These are phyloP conservation scores for Oxytropis ochrocephala DNA, from an alignment of 306 rosid genomes.

Conservation along the genomic window DNA sequence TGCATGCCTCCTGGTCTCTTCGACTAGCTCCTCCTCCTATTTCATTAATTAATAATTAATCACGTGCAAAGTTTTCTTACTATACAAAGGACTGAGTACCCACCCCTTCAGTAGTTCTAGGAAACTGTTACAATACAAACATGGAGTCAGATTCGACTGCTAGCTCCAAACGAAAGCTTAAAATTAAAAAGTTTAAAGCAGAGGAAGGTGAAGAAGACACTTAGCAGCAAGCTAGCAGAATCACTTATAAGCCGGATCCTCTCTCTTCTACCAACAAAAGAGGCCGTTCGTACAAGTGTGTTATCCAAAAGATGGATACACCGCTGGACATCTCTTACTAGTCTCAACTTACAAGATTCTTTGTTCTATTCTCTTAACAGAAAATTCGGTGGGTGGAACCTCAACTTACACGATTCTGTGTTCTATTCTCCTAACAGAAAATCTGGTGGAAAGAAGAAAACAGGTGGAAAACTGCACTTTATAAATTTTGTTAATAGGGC, in stretches of 20 bases:
- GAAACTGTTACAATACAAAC: too few relatives aligned
- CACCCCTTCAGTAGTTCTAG: too few relatives aligned
- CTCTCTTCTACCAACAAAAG: background rate
- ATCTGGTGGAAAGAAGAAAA: background rate
- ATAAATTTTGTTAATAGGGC: background rate
- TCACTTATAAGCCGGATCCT: background rate
- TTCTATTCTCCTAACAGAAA: background rate
- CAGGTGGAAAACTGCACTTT: background rate
- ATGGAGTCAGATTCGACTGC: background rate
- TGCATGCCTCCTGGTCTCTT: too few relatives aligned
- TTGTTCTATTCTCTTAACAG: background rate
- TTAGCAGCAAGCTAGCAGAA: background rate
- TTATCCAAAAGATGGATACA: conserved; percentile 13
- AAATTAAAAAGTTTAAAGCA: background rate
- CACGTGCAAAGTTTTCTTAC: too few relatives aligned
- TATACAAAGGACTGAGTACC: too few relatives aligned
- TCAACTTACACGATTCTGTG: background rate
- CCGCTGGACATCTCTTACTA: conserved; percentile 4
- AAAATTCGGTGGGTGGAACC: too few relatives aligned
- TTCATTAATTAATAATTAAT: too few relatives aligned
- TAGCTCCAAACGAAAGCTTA: background rate
- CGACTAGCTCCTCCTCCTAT: too few relatives aligned
- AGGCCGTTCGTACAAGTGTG: conserved; percentile 13
- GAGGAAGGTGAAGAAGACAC: background rate
- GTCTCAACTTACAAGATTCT: background rate